Percentiles rank a stretch among this genome's conserved stretches.
Conservation (phyloP, 2,329 filamentous ascomycete genomes). For the Fusarium penzigii region DNA sequence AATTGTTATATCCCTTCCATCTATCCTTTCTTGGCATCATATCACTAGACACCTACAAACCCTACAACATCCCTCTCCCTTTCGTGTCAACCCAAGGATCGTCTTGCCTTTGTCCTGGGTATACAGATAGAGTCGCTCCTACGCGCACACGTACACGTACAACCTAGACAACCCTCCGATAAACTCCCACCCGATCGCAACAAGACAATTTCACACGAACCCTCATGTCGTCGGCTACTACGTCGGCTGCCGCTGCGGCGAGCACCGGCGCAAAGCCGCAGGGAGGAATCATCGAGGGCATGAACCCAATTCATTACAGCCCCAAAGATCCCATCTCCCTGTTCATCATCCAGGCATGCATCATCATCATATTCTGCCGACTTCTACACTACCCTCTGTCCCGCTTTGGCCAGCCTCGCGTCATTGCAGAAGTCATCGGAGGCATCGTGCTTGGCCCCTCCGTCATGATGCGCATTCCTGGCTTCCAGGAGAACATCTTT, state of each 20-base stretch:
- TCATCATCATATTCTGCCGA: constrained; percentile 51
- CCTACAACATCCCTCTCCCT: background rate
- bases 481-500: constrained; percentile 77
- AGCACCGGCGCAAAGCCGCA: constrained; percentile 41
- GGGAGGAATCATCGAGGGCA: constrained; percentile 69
- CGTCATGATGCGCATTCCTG: constrained; percentile 82
- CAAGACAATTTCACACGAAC: background rate
- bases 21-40: background rate
- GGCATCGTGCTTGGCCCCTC: constrained; percentile 84
- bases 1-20: background rate
- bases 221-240: constrained; percentile 22
- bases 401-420: constrained; percentile 75
- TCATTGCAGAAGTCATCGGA: constrained; percentile 84
- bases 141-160: too few species aligned
- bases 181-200: background rate
- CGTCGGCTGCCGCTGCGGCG: constrained; percentile 30
- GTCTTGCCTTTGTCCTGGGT: background rate
- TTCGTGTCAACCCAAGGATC: background rate
- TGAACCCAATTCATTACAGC: constrained; percentile 69
- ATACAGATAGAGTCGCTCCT: too few species aligned
- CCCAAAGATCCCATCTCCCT: constrained; percentile 68
- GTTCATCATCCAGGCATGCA: constrained; percentile 37
- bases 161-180: too few species aligned
- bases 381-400: constrained; percentile 72
- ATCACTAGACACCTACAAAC: background rate